phyloP scores from a whole-genome alignment of 2,329 filamentous ascomycete genomes.

The Rhinocladiella similis region DNA sequence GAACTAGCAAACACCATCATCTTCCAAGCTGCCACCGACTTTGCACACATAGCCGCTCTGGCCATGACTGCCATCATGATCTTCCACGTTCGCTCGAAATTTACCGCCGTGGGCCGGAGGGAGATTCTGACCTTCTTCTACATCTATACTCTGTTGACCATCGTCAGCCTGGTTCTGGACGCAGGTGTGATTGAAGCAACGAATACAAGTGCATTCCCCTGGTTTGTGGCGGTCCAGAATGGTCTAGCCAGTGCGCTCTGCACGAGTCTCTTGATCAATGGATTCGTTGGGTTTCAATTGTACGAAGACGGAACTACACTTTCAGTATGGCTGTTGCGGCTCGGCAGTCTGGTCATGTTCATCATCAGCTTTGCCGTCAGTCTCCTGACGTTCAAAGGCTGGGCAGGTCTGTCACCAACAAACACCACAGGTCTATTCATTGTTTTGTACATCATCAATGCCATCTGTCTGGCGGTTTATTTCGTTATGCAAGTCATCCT shows the following conservation, averaged over 20 bases:
- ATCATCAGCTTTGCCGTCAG: conserved; percentile 82
- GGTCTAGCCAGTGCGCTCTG: conserved; percentile 83
- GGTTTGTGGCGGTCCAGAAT: conserved; percentile 85
- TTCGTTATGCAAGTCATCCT: conserved; percentile 83
- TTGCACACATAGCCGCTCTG: conserved; percentile 87
- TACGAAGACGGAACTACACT: conserved; percentile 95
- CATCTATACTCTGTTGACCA: conserved; percentile 86
- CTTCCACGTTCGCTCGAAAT: conserved; percentile 93
- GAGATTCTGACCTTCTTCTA: conserved; percentile 92
- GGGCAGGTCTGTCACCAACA: conserved; percentile 79
- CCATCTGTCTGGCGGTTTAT: conserved; percentile 81
- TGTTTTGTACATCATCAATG: conserved; percentile 88
- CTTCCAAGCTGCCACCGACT: conserved; percentile 86
- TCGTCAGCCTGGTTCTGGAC: conserved; percentile 86
- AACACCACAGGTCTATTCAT: conserved; percentile 89
- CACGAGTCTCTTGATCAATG: conserved; percentile 90
- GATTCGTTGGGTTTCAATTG: conserved; percentile 96
- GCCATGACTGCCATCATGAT: conserved; percentile 97
- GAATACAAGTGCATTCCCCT: conserved; percentile 76
- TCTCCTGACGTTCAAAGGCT: conserved; percentile 87
- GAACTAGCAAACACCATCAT: conserved; percentile 98
- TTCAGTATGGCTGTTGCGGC: conserved; percentile 87
- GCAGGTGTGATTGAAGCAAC: conserved; percentile 82
- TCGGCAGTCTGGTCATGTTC: conserved; percentile 79
- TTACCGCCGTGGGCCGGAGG: conserved; percentile 83